Evolutionary conservation across 257 asterid species (phyloP), one percentile per base, ranked within the genome.

Genomic region (Primulina huaijiensis): DNA sequence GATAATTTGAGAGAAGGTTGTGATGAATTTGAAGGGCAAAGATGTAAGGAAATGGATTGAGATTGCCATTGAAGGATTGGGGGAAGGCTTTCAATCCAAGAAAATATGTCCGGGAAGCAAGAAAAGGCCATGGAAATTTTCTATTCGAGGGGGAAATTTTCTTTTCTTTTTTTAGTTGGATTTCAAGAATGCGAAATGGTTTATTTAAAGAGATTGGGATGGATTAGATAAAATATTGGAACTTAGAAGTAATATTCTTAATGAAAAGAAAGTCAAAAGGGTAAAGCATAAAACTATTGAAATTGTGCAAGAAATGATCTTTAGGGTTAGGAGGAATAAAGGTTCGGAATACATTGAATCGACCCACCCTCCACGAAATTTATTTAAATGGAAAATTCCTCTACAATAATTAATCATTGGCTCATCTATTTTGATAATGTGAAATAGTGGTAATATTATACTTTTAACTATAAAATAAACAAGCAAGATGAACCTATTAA

Each of bases 1-100:
- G 90, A 83, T 46, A 92, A 82, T 59, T 85, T 88, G 76, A 92
- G 89, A 16, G 86, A 83, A 16, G 97, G 92, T 7, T 69, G 82
- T 4, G 83, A 81, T 14, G 92, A 73, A 12, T 62, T 63, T 7
- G 88, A 82, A 77, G 90, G 75, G 73, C 85, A 85, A n/a, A 92
- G 75, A 58, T 73, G 78, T 62, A 78, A 61, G 68, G 90, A 87
- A 50, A 78, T 71, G 14, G 82, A 73, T 23, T 68, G 30, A 17
- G 77, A 70, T 69, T 68, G 67, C 90, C 88, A 82, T 75, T 82
- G 82, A 7, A 63, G 67, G 53, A 80, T 81, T 31, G 88, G 87
- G 58, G 87, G 92, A 40, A 82, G 87, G 67, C 78, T 84, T 63
- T 78, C 74, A 17, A 90, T 78, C 95, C 96, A 89, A 2, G 95